Evolutionary conservation across 2,329 filamentous ascomycete species (phyloP).

Genomic region (Bipolaris zeicola): DNA sequence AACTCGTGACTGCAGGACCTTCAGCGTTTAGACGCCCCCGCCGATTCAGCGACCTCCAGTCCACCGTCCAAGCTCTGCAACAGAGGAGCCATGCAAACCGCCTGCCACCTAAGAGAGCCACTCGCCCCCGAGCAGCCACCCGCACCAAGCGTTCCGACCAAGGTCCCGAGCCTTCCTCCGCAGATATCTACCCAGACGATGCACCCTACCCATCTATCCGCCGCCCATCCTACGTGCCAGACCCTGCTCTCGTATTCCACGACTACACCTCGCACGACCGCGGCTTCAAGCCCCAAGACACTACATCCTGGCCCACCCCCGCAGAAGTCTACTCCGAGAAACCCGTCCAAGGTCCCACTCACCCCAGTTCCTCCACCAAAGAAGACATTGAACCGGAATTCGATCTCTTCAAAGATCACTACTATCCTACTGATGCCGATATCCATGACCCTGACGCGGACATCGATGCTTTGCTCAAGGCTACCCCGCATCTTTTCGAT

Average conservation of each 20-base stretch:
- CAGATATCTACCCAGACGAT: constrained; percentile 43
- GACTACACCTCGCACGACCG: background rate
- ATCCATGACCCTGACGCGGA: constrained; percentile 18
- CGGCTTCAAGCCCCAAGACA: constrained; percentile 2
- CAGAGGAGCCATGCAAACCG: constrained; percentile 2
- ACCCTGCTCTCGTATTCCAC: background rate
- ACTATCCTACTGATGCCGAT: constrained; percentile 15
- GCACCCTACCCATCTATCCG: constrained; percentile 14
- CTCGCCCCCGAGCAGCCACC: constrained; percentile 11
- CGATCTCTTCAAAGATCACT: constrained; percentile 11
- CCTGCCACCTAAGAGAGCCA: background rate
- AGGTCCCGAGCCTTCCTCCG: constrained; percentile 36
- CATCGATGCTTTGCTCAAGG: constrained; percentile 7
- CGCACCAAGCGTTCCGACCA: constrained; percentile 36
- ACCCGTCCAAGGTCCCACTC: background rate
- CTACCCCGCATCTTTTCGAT: constrained; percentile 17
- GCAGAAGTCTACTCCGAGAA: constrained; percentile 18
- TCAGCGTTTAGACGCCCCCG: constrained; percentile 1
- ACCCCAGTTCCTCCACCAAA: too few species aligned
- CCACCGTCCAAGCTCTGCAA: background rate
- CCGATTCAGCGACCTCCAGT: constrained; percentile 7
- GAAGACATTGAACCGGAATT: background rate
- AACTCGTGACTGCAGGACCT: constrained; percentile 1
- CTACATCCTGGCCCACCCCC: constrained; percentile 24
- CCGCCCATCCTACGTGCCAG: background rate